Evolutionary conservation across 1,139 yeast genomes (phyloP).

Genomic region (Hansenula lynferdii): DNA sequence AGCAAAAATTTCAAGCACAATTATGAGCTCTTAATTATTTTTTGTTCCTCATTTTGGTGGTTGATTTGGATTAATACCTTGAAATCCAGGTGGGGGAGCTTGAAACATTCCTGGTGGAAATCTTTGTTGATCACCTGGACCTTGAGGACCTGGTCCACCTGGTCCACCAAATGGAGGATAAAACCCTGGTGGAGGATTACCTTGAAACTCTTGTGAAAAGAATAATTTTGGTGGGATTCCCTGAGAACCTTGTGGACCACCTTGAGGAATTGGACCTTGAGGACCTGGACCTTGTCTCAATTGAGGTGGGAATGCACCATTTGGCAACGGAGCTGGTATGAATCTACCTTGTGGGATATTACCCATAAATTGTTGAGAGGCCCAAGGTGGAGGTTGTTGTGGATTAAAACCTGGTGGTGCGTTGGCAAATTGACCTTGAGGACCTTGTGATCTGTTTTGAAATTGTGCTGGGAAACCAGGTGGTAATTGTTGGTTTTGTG

Average conservation of each 20-base stretch:
- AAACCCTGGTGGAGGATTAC: slow-evolving; percentile 10
- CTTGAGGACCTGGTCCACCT: not conserved
- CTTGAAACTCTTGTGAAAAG: not conserved
- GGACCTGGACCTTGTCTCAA: slow-evolving; percentile 9
- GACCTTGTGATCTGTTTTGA: slow-evolving; percentile 25
- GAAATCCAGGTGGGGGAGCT: slow-evolving; percentile 17
- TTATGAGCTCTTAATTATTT: not conserved
- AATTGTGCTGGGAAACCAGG: slow-evolving; percentile 23
- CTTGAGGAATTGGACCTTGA: not conserved
- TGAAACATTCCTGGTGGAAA: slow-evolving; percentile 19
- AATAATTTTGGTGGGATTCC: not conserved
- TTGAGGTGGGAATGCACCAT: slow-evolving; percentile 13
- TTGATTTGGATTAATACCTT: slow-evolving; percentile 5
- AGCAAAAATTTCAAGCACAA: too few species aligned
- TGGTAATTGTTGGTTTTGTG: slow-evolving; percentile 16
- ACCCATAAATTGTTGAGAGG: slow-evolving; percentile 12
- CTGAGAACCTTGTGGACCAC: not conserved
- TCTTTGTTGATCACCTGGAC: not conserved
- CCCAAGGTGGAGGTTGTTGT: slow-evolving; percentile 19
- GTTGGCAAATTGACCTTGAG: slow-evolving; percentile 19
- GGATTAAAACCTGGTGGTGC: slow-evolving; percentile 18
- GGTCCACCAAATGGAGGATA: slow-evolving; percentile 8
- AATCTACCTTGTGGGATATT: slow-evolving; percentile 14
- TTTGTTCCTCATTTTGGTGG: slow-evolving; percentile 1
- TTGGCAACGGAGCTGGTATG: slow-evolving; percentile 10